phyloP scores from a whole-genome alignment of 169 alveolate genomes.

The Blepharisma undulans region DNA sequence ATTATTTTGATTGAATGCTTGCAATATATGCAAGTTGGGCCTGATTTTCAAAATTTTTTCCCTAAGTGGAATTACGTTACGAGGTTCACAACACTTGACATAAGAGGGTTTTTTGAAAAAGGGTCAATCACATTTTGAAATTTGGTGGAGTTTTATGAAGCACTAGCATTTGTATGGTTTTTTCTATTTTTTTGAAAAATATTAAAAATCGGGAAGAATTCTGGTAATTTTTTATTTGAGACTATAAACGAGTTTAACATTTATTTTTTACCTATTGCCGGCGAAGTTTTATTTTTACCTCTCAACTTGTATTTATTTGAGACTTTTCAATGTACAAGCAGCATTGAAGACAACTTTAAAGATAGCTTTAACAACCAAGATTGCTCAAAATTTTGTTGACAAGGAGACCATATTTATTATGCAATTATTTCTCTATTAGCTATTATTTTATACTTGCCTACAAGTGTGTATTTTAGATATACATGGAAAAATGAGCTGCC shows the following conservation, averaged over 20 bases:
- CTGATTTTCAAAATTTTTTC: background rate
- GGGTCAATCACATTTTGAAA: background rate
- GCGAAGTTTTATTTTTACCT: background rate
- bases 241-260: background rate
- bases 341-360: background rate
- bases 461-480: background rate
- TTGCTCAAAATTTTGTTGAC: conserved; percentile 34
- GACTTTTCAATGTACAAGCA: background rate
- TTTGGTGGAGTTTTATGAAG: background rate
- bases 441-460: background rate
- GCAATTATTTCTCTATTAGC: conserved; percentile 1
- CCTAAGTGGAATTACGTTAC: background rate
- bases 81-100: background rate
- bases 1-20: background rate
- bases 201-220: background rate
- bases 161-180: background rate
- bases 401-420: background rate
- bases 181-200: background rate
- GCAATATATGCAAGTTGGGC: background rate
- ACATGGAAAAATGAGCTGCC: background rate
- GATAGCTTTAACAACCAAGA: background rate
- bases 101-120: background rate
- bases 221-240: background rate
- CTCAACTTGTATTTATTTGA: background rate
- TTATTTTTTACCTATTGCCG: background rate